Base-by-base conservation (phyloP, 768 basidiomycete species). In the Amanita thiersii region DNA sequence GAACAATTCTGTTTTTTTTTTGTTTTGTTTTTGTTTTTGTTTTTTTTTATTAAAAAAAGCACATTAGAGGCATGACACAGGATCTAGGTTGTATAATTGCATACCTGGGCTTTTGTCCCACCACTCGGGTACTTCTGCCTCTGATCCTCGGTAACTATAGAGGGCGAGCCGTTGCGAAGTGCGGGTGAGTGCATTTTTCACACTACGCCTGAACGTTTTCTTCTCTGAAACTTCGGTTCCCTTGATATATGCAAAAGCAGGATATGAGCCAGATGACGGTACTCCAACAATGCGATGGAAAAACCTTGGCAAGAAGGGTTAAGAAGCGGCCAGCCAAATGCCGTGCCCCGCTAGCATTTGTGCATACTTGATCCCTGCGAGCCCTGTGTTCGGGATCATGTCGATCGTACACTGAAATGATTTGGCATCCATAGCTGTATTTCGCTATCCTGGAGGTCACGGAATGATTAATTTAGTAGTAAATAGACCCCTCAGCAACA, bases 401-500 rank as follows among this genome's bases (percentile, higher is more conserved):
- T 20, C 21, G 39, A 12, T 42, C 29, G 25, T 28, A 40, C 10
- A 29, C 17, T 23, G 37, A 14, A 5, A 34, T 46, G 32, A 33
- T 37, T 21, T 33, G 37, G 21, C 44, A 15, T n/a, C 56, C 56
- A 37, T 52, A 55, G 17, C 52, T 46, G 19, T 50, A 39, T 37
- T 50, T 54, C 1, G 53, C 47, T 15, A 55, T 49, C 26, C 52
- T 37, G 4, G 50, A 47, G 10, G 25, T 43, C 11, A 57, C 54
- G 21, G 48, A 48, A 23, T 53, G 51, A 17, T 55, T 51, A 10
- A 57, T 44, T 20, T 49, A 47, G 44, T 50, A 55, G 10, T 50
- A 54, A 2, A 57, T 43, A 1, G 56, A 52, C 3, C 56, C 56
- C 3, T 57, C 56, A 1, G 56, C 50, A 0, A 55, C 54, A 2